A percentile compares a stretch with the other conserved stretches of the same genome.
These are phyloP conservation scores for Beta lomatogona DNA, from an alignment of 179 eudicot genomes.

Conservation along the genomic window DNA sequence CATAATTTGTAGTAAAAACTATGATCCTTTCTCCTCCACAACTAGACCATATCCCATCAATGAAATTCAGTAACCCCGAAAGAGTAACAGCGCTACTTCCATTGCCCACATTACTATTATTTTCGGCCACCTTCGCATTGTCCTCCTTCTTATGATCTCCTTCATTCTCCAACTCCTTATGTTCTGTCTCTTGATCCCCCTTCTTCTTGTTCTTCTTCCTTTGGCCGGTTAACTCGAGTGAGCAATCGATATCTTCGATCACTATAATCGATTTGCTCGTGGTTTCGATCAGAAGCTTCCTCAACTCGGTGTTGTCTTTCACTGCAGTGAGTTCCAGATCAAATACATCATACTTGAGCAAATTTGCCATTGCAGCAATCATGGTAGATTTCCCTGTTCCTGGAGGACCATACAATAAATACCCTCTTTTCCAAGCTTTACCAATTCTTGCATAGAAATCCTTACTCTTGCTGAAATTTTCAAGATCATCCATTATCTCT, in stretches of 20 bases:
- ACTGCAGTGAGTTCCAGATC: slow-evolving; percentile 4
- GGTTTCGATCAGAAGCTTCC: slow-evolving; percentile 1
- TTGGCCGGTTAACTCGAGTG: not conserved
- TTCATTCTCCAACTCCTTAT: not conserved
- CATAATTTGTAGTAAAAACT: slow-evolving; percentile 42
- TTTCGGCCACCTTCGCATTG: no score
- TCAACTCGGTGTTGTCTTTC: not conserved
- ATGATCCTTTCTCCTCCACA: slow-evolving; percentile 32
- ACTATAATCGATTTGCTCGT: slow-evolving; percentile 6
- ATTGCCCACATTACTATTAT: no score
- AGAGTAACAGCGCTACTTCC: not conserved
- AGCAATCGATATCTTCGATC: slow-evolving; percentile 17
- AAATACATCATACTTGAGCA: slow-evolving; percentile 3
- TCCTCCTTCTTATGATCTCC: not conserved
- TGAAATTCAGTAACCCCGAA: slow-evolving; percentile 9
- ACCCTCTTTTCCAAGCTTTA: slow-evolving; percentile 17
- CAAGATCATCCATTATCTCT: slow-evolving; percentile 10
- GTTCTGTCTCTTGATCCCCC: not conserved
- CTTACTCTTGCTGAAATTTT: not conserved
- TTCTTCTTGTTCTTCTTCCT: not conserved
- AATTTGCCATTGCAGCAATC: slow-evolving; percentile 17
- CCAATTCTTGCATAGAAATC: slow-evolving; percentile 15
- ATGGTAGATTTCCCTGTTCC: slow-evolving; percentile 20
- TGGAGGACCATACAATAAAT: slow-evolving; percentile 6
- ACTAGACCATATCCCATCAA: slow-evolving; percentile 21